These are phyloP conservation scores for Macrotyloma uniflorum DNA, from an alignment of 306 rosid genomes.

Conservation along the genomic window DNA sequence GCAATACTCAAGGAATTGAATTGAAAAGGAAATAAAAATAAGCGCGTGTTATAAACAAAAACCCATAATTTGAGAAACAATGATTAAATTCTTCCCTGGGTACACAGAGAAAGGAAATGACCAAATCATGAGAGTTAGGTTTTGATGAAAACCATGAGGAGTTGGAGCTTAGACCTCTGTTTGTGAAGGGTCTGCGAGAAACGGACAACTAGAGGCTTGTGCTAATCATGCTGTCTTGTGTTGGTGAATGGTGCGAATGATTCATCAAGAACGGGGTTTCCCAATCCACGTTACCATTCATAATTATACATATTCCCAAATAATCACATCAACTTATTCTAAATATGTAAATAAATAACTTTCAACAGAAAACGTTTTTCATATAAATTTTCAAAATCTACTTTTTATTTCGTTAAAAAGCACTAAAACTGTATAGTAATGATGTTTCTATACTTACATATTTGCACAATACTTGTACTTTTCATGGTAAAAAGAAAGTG, in stretches of 20 bases:
- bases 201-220: slow-evolving; percentile 72
- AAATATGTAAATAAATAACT: background rate
- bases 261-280: slow-evolving; percentile 78
- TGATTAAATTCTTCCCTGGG: slow-evolving; percentile 38
- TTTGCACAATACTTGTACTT: background rate
- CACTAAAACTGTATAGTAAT: background rate
- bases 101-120: slow-evolving; percentile 6
- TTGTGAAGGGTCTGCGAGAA: slow-evolving; percentile 47
- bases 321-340: background rate
- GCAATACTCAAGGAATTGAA: slow-evolving; percentile 51
- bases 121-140: slow-evolving; percentile 61
- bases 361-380: background rate
- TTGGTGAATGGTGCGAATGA: slow-evolving; percentile 81
- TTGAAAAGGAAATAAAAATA: slow-evolving; percentile 43
- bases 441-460: background rate
- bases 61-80: slow-evolving; percentile 56
- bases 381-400: background rate
- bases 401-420: background rate
- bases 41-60: slow-evolving; percentile 79
- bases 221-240: slow-evolving; percentile 93
- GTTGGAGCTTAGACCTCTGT: slow-evolving; percentile 37
- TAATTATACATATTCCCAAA: slow-evolving; percentile 24
- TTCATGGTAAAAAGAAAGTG: background rate
- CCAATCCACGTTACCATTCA: slow-evolving; percentile 44
- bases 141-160: slow-evolving; percentile 59